Evolutionary conservation across 345 rosid species (phyloP), one percentile per base, ranked within the genome.

Genomic region (Nephelium lappaceum): DNA sequence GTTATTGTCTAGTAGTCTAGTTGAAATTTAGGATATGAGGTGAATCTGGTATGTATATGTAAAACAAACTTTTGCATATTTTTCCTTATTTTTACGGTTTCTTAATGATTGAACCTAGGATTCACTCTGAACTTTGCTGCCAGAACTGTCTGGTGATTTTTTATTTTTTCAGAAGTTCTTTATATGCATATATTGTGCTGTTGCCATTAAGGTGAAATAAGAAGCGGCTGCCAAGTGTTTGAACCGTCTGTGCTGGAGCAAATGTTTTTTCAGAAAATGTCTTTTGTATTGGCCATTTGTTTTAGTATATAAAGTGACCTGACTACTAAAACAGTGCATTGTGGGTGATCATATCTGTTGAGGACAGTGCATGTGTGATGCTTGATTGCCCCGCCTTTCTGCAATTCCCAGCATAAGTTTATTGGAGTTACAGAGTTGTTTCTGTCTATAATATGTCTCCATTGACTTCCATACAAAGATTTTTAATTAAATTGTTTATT

Each of bases 301-400:
- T 64, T 27, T 25, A 25, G 45, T 74, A 62, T 72, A 74, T 31
- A 31, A 61, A 64, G n/a, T 64, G 60, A 27, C 14, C 78, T 18
- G 61, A 27, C 47, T 9, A 60, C 36, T 16, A 62, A 42, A 16
- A 74, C 16, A 3, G 57, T 10, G 0, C 51, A 62, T 45, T 23
- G 61, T 65, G 45, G 41, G 16, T 45, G 61, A 16, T 4, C 24
- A 21, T 42, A 10, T 60, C 10, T 7, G 3, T 60, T 6, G 14
- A 60, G 27, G 64, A 21, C 27, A 18, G 27, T 39, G 71, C 31
- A 39, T 68, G 53, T 45, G 6, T n/a, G 15, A 68, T n/a, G 71
- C 7, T 21, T 47, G 11, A 21, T 68, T 5, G 25, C 27, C 3
- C 18, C 2, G 8, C 39, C 41, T 18, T 38, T 67, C 43, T 67